A percentile compares a stretch with the other conserved stretches of the same genome.
Evolutionary conservation across 768 basidiomycete genomes (phyloP).

Genomic region (Suillus placidus): DNA sequence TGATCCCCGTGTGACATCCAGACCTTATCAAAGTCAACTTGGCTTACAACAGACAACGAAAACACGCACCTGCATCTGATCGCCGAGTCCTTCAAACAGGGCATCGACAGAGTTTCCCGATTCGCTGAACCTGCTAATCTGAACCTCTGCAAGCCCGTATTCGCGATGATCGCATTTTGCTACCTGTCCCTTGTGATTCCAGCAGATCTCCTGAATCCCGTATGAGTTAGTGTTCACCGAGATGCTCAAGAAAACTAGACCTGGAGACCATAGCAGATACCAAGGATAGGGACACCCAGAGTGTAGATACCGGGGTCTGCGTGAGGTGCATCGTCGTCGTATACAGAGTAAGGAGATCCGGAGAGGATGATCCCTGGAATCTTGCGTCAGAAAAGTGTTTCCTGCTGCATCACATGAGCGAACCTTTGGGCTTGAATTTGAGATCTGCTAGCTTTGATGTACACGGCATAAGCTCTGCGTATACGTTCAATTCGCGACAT

Average conservation of each 20-base stretch:
- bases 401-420: not conserved
- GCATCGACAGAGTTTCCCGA: constrained; percentile 58
- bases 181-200: constrained; percentile 83
- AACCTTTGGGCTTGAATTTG: constrained; percentile 94
- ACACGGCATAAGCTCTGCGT: constrained; percentile 97
- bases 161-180: constrained; percentile 89
- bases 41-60: not conserved
- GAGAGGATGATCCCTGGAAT: constrained; percentile 88
- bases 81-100: constrained; percentile 85
- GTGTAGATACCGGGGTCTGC: constrained; percentile 91
- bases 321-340: constrained; percentile 89
- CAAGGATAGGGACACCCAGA: constrained; percentile 87
- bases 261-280: constrained; percentile 97
- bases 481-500: constrained; percentile 97
- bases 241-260: constrained; percentile 42
- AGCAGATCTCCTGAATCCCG: constrained; percentile 81
- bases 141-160: constrained; percentile 88
- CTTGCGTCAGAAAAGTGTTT: not conserved
- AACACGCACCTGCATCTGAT: constrained; percentile 77
- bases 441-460: constrained; percentile 88
- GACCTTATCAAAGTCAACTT: constrained; percentile 56
- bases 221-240: not conserved
- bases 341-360: constrained; percentile 98
- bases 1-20: constrained; percentile 99
- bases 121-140: constrained; percentile 64